phyloP scores from a whole-genome alignment of 2,329 filamentous ascomycete species.

The Apiospora kogelbergensis region DNA sequence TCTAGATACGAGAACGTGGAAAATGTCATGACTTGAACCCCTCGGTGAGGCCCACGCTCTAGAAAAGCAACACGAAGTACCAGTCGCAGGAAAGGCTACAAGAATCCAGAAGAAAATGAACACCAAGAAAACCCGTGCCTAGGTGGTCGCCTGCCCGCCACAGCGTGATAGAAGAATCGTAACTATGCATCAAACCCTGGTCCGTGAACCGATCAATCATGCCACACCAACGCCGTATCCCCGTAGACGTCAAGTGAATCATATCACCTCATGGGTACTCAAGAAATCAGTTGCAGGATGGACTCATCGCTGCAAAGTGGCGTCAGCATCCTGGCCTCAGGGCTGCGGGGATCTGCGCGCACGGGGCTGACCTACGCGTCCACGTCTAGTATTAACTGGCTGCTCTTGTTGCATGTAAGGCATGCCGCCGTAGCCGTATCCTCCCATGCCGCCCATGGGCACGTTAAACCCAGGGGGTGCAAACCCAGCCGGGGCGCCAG shows the following conservation, averaged over 20 bases:
- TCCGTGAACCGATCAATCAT: constrained; percentile 7
- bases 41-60: neutral
- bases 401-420: constrained; percentile 53
- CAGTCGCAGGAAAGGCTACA: neutral
- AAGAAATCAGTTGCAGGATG: neutral
- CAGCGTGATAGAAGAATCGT: constrained; percentile 6
- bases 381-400: constrained; percentile 55
- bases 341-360: constrained; percentile 33
- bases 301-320: constrained; percentile 2
- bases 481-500: constrained; percentile 33
- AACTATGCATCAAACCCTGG: constrained; percentile 8
- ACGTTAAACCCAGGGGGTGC: constrained; percentile 34
- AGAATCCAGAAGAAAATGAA: constrained; percentile 8
- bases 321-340: constrained; percentile 7
- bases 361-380: constrained; percentile 52
- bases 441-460: constrained; percentile 29
- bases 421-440: constrained; percentile 41
- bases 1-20: constrained; percentile 10
- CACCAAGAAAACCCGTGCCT: neutral
- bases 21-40: neutral
- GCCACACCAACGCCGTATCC: constrained; percentile 7
- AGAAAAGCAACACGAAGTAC: neutral
- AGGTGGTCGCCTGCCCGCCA: constrained; percentile 9
- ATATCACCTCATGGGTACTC: neutral
- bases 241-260: neutral